These are phyloP conservation scores for Globisporangium iwayamae DNA, from an alignment of 352 stramenopile genomes.

Conservation along the genomic window DNA sequence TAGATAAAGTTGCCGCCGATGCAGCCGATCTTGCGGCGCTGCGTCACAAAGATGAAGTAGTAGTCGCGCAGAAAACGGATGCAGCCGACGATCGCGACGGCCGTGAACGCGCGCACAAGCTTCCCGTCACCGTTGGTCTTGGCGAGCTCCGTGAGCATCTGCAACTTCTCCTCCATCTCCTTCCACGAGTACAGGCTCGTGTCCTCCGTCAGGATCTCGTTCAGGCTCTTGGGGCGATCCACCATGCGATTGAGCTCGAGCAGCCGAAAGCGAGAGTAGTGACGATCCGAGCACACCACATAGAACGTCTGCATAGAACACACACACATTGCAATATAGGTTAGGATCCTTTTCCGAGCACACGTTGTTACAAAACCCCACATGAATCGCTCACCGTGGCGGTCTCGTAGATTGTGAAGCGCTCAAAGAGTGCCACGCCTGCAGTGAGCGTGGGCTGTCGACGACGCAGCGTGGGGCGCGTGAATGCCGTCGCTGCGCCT, in stretches of 20 bases:
- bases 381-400: conserved; percentile 21
- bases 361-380: not conserved
- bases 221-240: conserved; percentile 48
- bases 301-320: conserved; percentile 40
- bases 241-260: conserved; percentile 69
- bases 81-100: conserved; percentile 97
- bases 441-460: conserved; percentile 66
- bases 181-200: conserved; percentile 67
- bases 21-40: conserved; percentile 94
- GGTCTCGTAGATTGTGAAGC: conserved; percentile 86
- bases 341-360: not conserved
- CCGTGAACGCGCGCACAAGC: conserved; percentile 78
- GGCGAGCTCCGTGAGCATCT: conserved; percentile 53
- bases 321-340: not conserved
- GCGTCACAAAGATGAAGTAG: conserved; percentile 98
- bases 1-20: conserved; percentile 98
- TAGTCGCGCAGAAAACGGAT: conserved; percentile 98
- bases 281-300: conserved; percentile 81
- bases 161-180: conserved; percentile 76
- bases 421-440: conserved; percentile 66
- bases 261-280: conserved; percentile 79
- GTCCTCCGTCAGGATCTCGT: conserved; percentile 66
- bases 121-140: conserved; percentile 31
- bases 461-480: conserved; percentile 41
- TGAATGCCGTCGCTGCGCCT: not conserved